Base-by-base conservation (phyloP, 768 basidiomycete species). In the Hericium coralloides region DNA sequence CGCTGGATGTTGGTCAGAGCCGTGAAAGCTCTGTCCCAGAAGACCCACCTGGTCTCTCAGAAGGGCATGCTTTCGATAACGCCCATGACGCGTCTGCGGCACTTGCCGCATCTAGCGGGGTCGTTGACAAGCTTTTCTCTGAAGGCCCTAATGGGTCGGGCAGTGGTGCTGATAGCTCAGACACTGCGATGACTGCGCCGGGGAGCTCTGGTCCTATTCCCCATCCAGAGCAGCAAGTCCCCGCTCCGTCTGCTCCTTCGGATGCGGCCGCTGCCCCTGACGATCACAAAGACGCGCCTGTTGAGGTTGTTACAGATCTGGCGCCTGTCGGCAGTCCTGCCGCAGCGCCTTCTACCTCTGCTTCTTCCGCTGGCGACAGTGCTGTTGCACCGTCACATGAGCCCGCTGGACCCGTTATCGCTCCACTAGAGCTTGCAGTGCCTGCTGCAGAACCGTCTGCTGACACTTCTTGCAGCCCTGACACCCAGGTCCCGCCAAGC, bases 401-500 rank as follows among this genome's bases (percentile, higher is more conserved):
- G 37, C 58, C 61, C 55, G 61, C 53, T 53, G 53, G 55, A 2
- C 59, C 60, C 41, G 60, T 61, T 57, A 55, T 55, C 41, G 59
- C 57, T 60, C 59, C 59, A 23, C 51, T 59, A 38, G 60, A 61
- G 62, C 57, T 53, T 25, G 56, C 55, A 25, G 26, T 41, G 12
- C 57, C 43, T 38, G 59, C 56, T 57, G 60, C 56, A 62, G 62
- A 61, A 51, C 57, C 56, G 38, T 57, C 55, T 48, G 55, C 62
- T 63, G 60, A 63, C 51, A 50, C 55, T 53, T n/a, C 57, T 36
- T 56, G 53, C 55, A 63, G 62, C 57, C 62, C 60, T 50, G 62
- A 63, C 38, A n/a, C 53, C 26, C 55, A 53, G 7, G 57, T 52
- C 15, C 53, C 59, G 15, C 55, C 61, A 47, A 48, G n/a, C 55